Percentiles rank a stretch among this genome's conserved stretches.
Conservation (phyloP, 306 rosid genomes). For the Quercus rubra region DNA sequence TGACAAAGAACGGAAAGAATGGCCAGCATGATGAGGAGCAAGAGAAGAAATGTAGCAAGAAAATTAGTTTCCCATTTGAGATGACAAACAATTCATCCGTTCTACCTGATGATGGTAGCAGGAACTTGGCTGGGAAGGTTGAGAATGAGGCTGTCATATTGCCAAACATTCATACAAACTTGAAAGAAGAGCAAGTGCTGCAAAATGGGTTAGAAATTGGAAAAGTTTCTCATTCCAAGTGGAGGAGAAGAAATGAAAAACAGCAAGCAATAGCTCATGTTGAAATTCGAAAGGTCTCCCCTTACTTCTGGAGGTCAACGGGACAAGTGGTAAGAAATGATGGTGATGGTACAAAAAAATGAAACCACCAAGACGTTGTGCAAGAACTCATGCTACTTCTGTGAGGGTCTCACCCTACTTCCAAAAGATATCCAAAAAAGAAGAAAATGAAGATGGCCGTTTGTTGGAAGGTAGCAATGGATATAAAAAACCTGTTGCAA, state of each 20-base stretch:
- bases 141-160: background rate
- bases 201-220: background rate
- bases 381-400: slow-evolving; percentile 10
- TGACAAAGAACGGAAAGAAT: background rate
- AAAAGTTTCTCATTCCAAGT: background rate
- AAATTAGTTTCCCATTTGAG: background rate
- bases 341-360: background rate
- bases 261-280: background rate
- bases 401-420: slow-evolving; percentile 31
- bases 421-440: slow-evolving; percentile 3
- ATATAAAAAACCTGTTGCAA: background rate
- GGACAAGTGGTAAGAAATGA: slow-evolving; percentile 1
- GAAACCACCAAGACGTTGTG: background rate
- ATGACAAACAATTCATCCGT: background rate
- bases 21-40: background rate
- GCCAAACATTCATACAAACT: background rate
- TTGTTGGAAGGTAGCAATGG: background rate
- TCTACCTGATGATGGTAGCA: background rate
- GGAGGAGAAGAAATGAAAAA: background rate
- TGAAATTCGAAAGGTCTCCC: slow-evolving; percentile 21
- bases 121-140: background rate
- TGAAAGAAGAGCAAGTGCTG: background rate
- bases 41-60: background rate
- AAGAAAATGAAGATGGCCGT: background rate
- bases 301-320: slow-evolving; percentile 9